Conservation (phyloP, 2,329 filamentous ascomycete genomes). For the Fusarium mundagurra region DNA sequence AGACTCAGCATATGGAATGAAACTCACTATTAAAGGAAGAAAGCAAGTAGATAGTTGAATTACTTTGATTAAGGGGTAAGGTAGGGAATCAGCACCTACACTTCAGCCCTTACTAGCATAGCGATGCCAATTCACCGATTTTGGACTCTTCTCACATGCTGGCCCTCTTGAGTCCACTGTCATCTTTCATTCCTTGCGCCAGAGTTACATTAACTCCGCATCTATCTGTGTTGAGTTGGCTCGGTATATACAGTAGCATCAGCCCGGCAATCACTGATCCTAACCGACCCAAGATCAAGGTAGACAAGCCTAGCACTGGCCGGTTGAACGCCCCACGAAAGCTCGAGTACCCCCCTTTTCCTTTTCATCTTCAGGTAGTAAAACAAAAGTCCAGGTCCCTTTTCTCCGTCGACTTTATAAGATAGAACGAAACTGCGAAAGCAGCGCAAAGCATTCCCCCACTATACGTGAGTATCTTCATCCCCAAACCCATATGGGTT, state of each 20-base stretch:
- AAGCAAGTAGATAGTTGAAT: conserved; percentile 4
- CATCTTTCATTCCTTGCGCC: conserved; percentile 12
- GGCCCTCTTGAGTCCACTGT: not conserved
- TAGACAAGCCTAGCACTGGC: conserved; percentile 23
- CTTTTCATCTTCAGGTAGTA: conserved; percentile 11
- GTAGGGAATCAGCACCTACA: conserved; percentile 33
- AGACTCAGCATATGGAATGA: not conserved
- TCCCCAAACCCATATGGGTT: conserved; percentile 7
- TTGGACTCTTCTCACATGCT: not conserved
- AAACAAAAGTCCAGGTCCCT: conserved; percentile 17
- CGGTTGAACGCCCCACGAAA: conserved; percentile 41
- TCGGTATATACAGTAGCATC: conserved; percentile 32
- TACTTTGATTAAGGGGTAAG: not conserved
- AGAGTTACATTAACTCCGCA: conserved; percentile 18
- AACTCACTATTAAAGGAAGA: not conserved
- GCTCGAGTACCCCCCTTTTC: conserved; percentile 12
- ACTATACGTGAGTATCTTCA: not conserved
- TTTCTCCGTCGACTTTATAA: conserved; percentile 4
- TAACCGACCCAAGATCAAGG: conserved; percentile 14
- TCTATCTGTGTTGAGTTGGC: conserved; percentile 25
- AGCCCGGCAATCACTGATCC: conserved; percentile 1
- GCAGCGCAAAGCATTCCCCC: not conserved
- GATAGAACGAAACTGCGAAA: not conserved
- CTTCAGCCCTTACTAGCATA: conserved; percentile 19
- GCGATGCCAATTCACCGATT: conserved; percentile 15